Conservation (phyloP, 1,284 basidiomycete species). For the Hymenochaete sp. region DNA sequence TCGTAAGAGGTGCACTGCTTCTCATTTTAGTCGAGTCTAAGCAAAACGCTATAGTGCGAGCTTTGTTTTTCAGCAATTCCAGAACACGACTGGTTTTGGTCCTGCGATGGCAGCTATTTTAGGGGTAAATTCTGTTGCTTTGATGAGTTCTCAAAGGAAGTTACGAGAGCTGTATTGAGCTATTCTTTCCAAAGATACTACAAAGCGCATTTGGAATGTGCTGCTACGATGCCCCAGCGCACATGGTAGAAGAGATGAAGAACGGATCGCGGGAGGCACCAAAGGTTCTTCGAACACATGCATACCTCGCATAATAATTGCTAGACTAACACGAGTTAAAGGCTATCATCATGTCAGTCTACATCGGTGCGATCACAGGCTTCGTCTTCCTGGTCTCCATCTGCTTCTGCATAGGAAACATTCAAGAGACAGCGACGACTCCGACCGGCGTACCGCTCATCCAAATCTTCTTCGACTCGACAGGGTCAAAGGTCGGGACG, state of each 20-base stretch:
- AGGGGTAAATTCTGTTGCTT: slow-evolving; percentile 4
- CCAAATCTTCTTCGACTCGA: slow-evolving; percentile 18
- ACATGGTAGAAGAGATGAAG: slow-evolving; percentile 18
- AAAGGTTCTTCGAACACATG: background rate
- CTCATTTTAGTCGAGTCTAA: background rate
- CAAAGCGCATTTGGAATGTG: slow-evolving; percentile 18
- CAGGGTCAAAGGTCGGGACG: slow-evolving; percentile 11
- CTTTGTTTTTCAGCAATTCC: slow-evolving; percentile 16
- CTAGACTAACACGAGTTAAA: background rate
- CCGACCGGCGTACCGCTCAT: slow-evolving; percentile 17
- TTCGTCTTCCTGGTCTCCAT: slow-evolving; percentile 16
- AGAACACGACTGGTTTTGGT: slow-evolving; percentile 16
- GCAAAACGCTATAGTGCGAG: slow-evolving; percentile 4
- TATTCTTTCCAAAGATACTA: slow-evolving; percentile 9
- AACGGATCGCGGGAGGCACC: slow-evolving; percentile 16
- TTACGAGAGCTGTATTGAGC: background rate
- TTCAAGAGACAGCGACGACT: slow-evolving; percentile 12
- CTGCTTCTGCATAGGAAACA: slow-evolving; percentile 16
- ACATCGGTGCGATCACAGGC: slow-evolving; percentile 16
- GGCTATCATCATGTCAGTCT: slow-evolving; percentile 17
- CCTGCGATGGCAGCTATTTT: slow-evolving; percentile 17
- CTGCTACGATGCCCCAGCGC: slow-evolving; percentile 17
- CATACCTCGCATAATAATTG: background rate
- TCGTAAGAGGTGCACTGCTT: slow-evolving; percentile 5
- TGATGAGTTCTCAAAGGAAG: background rate